Percentiles rank a stretch among this genome's conserved stretches.
phyloP scores from a whole-genome alignment of 805 yeast genomes.

The Starmerella bombicola region DNA sequence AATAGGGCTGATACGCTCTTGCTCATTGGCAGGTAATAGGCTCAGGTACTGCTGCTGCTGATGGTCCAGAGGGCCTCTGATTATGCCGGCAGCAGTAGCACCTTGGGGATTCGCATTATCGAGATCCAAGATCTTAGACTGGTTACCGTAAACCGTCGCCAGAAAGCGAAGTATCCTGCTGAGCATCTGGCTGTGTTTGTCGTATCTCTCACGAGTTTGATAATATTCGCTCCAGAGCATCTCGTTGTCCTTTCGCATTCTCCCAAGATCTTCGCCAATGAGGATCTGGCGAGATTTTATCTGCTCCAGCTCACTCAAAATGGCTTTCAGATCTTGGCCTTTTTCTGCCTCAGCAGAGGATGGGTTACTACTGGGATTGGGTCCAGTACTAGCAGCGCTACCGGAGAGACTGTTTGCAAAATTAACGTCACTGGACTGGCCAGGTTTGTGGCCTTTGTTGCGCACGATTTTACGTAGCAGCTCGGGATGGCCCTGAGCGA shows the following conservation, averaged over 20 bases:
- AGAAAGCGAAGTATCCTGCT: constrained; percentile 78
- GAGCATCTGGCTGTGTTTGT: constrained; percentile 73
- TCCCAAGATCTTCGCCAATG: constrained; percentile 69
- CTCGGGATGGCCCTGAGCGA: constrained; percentile 67
- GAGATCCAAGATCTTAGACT: constrained; percentile 35
- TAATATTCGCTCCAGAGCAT: constrained; percentile 82
- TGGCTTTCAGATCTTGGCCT: constrained; percentile 38
- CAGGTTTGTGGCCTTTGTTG: constrained; percentile 41
- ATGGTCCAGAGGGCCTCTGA: constrained; percentile 4
- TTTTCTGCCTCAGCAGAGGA: constrained; percentile 28
- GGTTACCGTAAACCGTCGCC: constrained; percentile 66
- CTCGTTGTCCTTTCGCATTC: constrained; percentile 80
- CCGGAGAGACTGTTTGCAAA: neutral
- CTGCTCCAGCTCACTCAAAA: constrained; percentile 60
- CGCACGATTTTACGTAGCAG: constrained; percentile 74
- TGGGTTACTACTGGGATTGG: neutral
- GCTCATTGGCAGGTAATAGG: constrained; percentile 9
- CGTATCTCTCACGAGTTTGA: constrained; percentile 70
- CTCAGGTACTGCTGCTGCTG: constrained; percentile 5
- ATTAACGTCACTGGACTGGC: constrained; percentile 19
- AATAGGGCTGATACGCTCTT: neutral
- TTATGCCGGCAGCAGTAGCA: constrained; percentile 1
- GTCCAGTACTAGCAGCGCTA: neutral
- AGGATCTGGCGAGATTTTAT: constrained; percentile 67
- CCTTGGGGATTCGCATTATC: constrained; percentile 15